Conservation (phyloP, 441 rosid genomes). For the Mallotus japonicus region DNA sequence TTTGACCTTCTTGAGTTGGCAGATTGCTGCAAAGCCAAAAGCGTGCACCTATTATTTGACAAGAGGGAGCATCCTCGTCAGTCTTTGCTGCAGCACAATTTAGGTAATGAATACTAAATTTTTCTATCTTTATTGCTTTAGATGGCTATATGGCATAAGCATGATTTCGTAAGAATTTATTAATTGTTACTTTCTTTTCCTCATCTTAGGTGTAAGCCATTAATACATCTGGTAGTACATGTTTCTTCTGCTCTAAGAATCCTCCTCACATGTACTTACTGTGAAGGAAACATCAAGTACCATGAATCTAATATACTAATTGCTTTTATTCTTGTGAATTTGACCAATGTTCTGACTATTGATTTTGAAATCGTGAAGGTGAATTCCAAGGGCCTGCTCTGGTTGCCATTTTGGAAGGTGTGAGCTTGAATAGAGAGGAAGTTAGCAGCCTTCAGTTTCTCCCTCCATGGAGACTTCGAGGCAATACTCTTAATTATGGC, state of each 20-base stretch:
- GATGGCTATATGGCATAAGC: conserved; percentile 13
- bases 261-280: background rate
- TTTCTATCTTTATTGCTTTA: conserved; percentile 6
- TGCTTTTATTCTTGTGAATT: conserved; percentile 11
- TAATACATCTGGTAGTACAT: background rate
- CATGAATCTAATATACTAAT: background rate
- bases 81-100: conserved; percentile 90
- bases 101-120: conserved; percentile 48
- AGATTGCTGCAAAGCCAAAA: conserved; percentile 92
- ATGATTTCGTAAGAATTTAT: background rate
- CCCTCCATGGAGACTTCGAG: conserved; percentile 93
- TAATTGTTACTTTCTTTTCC: background rate
- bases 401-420: conserved; percentile 89
- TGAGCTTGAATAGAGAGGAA: conserved; percentile 85
- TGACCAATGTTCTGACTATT: conserved; percentile 21
- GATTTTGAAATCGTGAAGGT: conserved; percentile 45
- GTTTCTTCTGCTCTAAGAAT: background rate
- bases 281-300: background rate
- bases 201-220: background rate
- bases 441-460: conserved; percentile 90
- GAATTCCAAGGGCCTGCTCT: conserved; percentile 98
- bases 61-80: conserved; percentile 89
- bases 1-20: conserved; percentile 98
- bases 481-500: conserved; percentile 88
- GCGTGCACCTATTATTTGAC: conserved; percentile 80